These are phyloP conservation scores for Phialophora expanda DNA, from an alignment of 2,329 filamentous ascomycete species.

Conservation along the genomic window DNA sequence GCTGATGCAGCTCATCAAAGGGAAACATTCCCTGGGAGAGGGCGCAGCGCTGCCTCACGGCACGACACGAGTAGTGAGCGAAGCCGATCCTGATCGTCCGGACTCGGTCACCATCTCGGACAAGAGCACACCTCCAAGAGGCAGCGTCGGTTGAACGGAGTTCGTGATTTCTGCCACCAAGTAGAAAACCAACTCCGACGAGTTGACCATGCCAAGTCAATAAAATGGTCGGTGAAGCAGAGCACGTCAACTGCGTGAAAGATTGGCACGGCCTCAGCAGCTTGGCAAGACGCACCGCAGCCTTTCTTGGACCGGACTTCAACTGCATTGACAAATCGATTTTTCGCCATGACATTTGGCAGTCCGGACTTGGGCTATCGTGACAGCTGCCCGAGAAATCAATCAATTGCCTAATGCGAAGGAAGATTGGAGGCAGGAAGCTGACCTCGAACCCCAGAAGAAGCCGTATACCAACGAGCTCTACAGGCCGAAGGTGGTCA, in stretches of 20 bases:
- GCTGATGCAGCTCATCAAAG: conserved; percentile 74
- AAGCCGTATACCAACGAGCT: not conserved
- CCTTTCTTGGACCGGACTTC: not conserved
- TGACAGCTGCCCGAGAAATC: not conserved
- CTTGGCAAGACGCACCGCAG: conserved; percentile 2
- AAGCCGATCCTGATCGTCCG: conserved; percentile 18
- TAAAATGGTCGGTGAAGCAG: not conserved
- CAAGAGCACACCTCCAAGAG: conserved; percentile 25
- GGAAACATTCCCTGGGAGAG: conserved; percentile 51
- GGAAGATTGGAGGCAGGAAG: not conserved
- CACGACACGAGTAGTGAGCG: conserved; percentile 22
- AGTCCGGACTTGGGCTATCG: not conserved
- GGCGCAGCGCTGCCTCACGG: conserved; percentile 25
- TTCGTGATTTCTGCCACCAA: conserved; percentile 11
- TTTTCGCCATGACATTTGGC: not conserved
- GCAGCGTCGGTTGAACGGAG: conserved; percentile 14
- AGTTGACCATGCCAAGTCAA: not conserved
- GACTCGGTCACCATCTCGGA: conserved; percentile 28
- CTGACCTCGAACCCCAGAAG: not conserved
- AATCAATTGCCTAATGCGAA: not conserved
- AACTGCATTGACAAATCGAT: not conserved
- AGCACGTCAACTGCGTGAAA: conserved; percentile 4
- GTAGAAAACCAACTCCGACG: not conserved
- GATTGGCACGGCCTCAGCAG: conserved; percentile 9
- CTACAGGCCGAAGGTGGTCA: not conserved